A percentile compares a stretch with the other conserved stretches of the same genome.
Evolutionary conservation across 805 yeast genomes (phyloP).

Genomic region (Wickerhamomyces chaumierensis): DNA sequence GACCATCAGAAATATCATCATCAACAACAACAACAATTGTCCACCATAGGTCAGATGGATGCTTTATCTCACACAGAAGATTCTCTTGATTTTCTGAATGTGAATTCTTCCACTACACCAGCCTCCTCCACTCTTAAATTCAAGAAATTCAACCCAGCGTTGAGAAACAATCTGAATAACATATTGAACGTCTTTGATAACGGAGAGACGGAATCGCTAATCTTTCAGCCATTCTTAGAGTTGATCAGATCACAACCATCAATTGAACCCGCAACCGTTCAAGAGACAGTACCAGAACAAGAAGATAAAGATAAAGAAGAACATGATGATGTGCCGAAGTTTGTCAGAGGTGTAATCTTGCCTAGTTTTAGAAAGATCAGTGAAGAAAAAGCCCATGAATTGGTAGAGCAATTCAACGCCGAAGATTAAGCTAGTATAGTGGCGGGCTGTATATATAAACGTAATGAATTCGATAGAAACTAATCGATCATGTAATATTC

Average conservation of each 20-base stretch:
- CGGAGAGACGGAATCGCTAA: slow-evolving; percentile 7
- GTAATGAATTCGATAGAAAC: too few species aligned
- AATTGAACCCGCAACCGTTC: too few species aligned
- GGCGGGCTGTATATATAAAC: too few species aligned
- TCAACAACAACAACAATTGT: not conserved
- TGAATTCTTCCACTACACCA: not conserved
- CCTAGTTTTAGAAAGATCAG: not conserved
- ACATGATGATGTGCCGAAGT: not conserved
- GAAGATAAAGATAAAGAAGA: not conserved
- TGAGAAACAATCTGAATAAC: slow-evolving; percentile 14
- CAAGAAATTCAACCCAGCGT: slow-evolving; percentile 13
- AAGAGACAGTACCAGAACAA: not conserved
- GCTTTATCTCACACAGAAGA: too few species aligned
- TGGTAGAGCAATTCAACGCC: not conserved
- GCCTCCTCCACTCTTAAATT: slow-evolving; percentile 1
- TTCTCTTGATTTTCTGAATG: too few species aligned
- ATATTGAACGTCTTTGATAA: slow-evolving; percentile 17
- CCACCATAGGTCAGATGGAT: not conserved
- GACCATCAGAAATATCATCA: not conserved
- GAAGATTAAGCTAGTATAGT: too few species aligned
- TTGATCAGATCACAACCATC: slow-evolving; percentile 6
- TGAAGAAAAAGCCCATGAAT: not conserved
- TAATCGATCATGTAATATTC: too few species aligned
- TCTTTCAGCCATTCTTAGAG: slow-evolving; percentile 18
- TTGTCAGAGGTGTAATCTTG: not conserved